These are phyloP conservation scores for Salvia rosmarinus DNA, from an alignment of 257 asterid species.

Conservation along the genomic window DNA sequence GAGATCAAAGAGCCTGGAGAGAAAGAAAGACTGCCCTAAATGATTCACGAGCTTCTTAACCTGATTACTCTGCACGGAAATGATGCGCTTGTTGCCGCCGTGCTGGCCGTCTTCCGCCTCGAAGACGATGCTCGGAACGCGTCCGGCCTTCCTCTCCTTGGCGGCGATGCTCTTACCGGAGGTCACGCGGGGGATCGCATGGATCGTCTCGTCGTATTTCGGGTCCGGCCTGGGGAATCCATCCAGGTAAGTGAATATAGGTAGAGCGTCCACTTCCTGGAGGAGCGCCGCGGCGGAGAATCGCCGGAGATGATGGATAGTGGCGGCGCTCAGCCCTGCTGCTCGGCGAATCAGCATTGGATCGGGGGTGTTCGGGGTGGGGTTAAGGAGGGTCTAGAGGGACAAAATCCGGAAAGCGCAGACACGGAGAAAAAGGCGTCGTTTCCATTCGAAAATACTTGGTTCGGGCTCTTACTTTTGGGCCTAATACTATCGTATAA, in stretches of 20 bases:
- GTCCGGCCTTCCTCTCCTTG: constrained; percentile 72
- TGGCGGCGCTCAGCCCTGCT: constrained; percentile 45
- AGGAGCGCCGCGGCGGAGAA: constrained; percentile 55
- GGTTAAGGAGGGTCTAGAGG: constrained; percentile 52
- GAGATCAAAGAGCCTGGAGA: constrained; percentile 72
- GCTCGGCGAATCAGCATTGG: constrained; percentile 85
- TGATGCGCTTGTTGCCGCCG: constrained; percentile 93
- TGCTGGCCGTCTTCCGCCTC: constrained; percentile 94
- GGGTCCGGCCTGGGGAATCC: constrained; percentile 83
- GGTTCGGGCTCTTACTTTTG: background rate
- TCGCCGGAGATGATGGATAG: constrained; percentile 48
- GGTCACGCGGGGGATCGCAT: constrained; percentile 65
- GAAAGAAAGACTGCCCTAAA: constrained; percentile 70
- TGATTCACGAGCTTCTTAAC: constrained; percentile 87
- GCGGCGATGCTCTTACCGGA: constrained; percentile 76
- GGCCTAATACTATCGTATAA: background rate
- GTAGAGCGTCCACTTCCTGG: constrained; percentile 39
- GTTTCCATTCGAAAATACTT: background rate
- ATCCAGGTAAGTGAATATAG: constrained; percentile 53
- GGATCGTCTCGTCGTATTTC: constrained; percentile 71
- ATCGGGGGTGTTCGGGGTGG: constrained; percentile 20
- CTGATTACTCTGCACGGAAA: constrained; percentile 83
- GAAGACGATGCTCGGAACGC: constrained; percentile 87
- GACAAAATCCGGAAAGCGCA: background rate
- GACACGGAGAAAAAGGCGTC: background rate